These are phyloP conservation scores for Saksenaea oblongispora DNA, from an alignment of 371 early-diverging fungal genomes.

Conservation along the genomic window DNA sequence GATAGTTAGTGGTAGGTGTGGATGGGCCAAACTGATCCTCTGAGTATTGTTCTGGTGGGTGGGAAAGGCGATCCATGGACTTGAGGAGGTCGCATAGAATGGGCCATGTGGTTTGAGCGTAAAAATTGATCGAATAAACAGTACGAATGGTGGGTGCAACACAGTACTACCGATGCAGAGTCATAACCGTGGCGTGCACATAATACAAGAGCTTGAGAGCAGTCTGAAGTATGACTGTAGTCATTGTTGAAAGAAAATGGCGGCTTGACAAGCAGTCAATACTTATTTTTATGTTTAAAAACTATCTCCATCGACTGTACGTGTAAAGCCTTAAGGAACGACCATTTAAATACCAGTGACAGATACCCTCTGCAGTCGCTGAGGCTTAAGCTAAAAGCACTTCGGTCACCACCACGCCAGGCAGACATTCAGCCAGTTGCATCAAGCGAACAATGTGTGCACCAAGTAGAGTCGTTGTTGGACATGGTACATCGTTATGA, in stretches of 20 bases:
- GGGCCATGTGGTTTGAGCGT: too few species aligned
- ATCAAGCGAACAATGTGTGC: background rate
- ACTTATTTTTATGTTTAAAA: background rate
- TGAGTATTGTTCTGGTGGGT: too few species aligned
- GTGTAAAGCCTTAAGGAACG: background rate
- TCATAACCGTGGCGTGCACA: too few species aligned
- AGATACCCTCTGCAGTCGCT: slow-evolving; percentile 17
- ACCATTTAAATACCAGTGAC: background rate
- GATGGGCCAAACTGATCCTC: too few species aligned
- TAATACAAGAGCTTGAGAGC: too few species aligned
- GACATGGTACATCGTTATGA: background rate
- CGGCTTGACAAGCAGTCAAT: background rate
- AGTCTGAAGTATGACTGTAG: too few species aligned
- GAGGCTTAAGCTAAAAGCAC: slow-evolving; percentile 7
- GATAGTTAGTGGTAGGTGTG: too few species aligned
- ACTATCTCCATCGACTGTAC: background rate
- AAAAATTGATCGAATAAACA: too few species aligned
- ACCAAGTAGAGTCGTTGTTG: background rate
- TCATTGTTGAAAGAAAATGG: background rate
- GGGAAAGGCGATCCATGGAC: too few species aligned
- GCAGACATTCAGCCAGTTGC: background rate
- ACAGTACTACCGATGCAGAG: too few species aligned
- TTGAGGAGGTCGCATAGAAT: too few species aligned
- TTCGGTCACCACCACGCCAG: slow-evolving; percentile 10
- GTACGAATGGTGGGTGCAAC: too few species aligned